Percentiles rank a stretch among this genome's conserved stretches.
Conservation (phyloP, 768 basidiomycete species). For the Suillus variegatus region DNA sequence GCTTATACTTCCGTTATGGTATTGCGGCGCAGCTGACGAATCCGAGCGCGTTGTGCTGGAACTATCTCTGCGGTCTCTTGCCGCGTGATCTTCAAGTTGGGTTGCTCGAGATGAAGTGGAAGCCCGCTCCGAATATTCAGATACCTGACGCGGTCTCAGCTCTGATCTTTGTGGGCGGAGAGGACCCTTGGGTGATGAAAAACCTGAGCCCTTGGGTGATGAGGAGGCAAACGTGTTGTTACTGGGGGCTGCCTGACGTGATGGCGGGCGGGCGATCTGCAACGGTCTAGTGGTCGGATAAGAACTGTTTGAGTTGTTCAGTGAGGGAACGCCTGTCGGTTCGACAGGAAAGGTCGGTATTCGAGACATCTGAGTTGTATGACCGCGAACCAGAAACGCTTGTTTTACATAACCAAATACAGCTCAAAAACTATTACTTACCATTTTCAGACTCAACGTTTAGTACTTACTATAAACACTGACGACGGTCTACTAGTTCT, state of each 20-base stretch:
- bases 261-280: constrained; percentile 58
- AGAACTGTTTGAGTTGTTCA: constrained; percentile 41
- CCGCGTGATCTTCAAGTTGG: constrained; percentile 23
- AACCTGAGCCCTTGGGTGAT: constrained; percentile 40
- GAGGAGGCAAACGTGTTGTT: constrained; percentile 39
- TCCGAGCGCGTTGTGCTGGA: constrained; percentile 51
- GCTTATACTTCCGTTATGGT: constrained; percentile 29
- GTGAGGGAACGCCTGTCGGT: constrained; percentile 42
- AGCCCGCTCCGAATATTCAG: constrained; percentile 55
- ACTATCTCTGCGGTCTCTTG: constrained; percentile 48
- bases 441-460: neutral
- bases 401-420: neutral
- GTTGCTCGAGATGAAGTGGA: constrained; percentile 44
- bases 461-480: too few species aligned
- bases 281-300: constrained; percentile 52
- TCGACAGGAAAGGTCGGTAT: constrained; percentile 54
- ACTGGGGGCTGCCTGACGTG: constrained; percentile 55
- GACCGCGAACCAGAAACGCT: neutral
- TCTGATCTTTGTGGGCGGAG: constrained; percentile 71
- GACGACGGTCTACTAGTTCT: neutral
- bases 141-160: constrained; percentile 51
- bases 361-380: constrained; percentile 49
- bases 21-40: constrained; percentile 34
- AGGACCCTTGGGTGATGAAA: constrained; percentile 51
- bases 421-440: neutral